Evolutionary conservation across 371 early-diverging fungal genomes (phyloP).

Genomic region (Mucor indicus): DNA sequence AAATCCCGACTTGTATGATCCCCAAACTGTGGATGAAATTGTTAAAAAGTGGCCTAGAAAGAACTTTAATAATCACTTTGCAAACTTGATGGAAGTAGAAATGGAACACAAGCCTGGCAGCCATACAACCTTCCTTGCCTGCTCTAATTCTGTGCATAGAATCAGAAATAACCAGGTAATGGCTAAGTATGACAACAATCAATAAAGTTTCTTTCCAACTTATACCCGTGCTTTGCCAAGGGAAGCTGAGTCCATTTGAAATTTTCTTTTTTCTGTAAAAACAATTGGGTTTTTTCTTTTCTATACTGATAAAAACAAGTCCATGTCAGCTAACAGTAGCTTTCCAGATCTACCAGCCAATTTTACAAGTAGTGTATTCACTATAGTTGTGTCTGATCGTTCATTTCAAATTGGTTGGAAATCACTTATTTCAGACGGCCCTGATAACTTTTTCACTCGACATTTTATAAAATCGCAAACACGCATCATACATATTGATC

Average conservation of each 20-base stretch:
- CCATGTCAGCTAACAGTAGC: no score
- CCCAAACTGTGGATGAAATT: no score
- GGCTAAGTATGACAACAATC: not conserved
- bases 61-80: not conserved
- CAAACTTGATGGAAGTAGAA: no score
- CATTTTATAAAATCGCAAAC: constrained; percentile 29
- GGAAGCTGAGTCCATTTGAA: no score
- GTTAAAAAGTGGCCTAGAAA: not conserved
- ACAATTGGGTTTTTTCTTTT: no score
- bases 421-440: constrained; percentile 46
- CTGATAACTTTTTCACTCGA: constrained; percentile 39
- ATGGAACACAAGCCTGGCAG: not conserved
- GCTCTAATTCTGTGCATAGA: not conserved
- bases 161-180: not conserved
- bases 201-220: no score
- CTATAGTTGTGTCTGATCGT: constrained; percentile 35
- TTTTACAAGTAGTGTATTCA: no score
- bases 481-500: constrained; percentile 52
- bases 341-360: no score
- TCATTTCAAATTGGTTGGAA: constrained; percentile 41
- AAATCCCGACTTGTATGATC: no score
- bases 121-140: not conserved
- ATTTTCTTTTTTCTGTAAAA: no score
- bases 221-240: no score
- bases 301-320: no score